phyloP scores from a whole-genome alignment of 805 yeast species.

The Ogataea nakhonphanomensis region DNA sequence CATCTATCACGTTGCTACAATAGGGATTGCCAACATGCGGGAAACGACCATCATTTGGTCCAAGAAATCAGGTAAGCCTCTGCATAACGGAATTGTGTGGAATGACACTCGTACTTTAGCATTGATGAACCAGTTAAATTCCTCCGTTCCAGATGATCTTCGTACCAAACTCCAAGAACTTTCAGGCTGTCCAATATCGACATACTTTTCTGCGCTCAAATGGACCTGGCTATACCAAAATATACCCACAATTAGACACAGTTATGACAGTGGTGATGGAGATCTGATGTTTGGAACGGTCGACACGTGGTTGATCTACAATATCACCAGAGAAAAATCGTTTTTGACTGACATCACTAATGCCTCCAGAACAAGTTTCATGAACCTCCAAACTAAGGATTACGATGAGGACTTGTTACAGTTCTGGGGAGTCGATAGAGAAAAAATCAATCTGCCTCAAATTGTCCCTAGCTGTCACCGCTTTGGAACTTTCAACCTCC shows the following conservation, averaged over 20 bases:
- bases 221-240: slow-evolving; percentile 87
- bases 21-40: slow-evolving; percentile 94
- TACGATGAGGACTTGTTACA: slow-evolving; percentile 74
- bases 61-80: slow-evolving; percentile 73
- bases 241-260: slow-evolving; percentile 58
- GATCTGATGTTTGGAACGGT: slow-evolving; percentile 88
- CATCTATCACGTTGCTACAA: slow-evolving; percentile 55
- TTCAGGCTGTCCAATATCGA: slow-evolving; percentile 84
- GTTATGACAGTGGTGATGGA: slow-evolving; percentile 68
- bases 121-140: slow-evolving; percentile 60
- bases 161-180: slow-evolving; percentile 56
- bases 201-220: slow-evolving; percentile 89
- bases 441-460: slow-evolving; percentile 64
- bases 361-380: slow-evolving; percentile 87
- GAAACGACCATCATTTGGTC: slow-evolving; percentile 93
- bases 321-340: slow-evolving; percentile 65
- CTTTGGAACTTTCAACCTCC: slow-evolving; percentile 69
- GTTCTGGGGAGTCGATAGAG: slow-evolving; percentile 76
- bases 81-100: slow-evolving; percentile 92
- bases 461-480: slow-evolving; percentile 75
- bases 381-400: slow-evolving; percentile 71
- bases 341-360: slow-evolving; percentile 86
- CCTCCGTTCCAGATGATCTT: slow-evolving; percentile 49
- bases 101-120: slow-evolving; percentile 85
- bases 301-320: slow-evolving; percentile 90